Evolutionary conservation across 1,284 basidiomycete species (phyloP), one percentile per base, ranked within the genome.

Genomic region (Malassezia dermatis): DNA sequence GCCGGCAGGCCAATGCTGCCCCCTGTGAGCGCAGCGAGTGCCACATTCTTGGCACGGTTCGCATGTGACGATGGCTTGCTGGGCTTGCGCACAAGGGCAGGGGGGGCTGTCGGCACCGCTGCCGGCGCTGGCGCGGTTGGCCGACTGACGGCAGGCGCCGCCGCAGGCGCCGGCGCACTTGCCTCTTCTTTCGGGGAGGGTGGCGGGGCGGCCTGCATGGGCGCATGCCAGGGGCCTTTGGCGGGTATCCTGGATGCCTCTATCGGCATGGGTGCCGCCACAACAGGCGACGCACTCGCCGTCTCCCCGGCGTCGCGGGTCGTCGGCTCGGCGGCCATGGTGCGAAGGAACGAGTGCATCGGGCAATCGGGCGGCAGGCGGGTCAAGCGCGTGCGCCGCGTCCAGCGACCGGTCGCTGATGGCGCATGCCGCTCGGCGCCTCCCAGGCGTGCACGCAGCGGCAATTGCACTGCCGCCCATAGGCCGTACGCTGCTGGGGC

Each of bases 1-100:
- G 45, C 27, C 0, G 47, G 40, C 15, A 60, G 54, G 26, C 66
- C 66, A 28, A 68, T 68, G n/a, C 58, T 63, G 6, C 66, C 66
- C 4, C 66, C 66, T 4, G 59, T 43, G 19, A 57, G 34, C 8
- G 43, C 44, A 0, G 49, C n/a, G 3, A 57, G 51, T 0, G 55
- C 50, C 17, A 44, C 50, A 13, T 52, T 50, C 27, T 50, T 50
- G 5, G 49, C 43, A 4, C 55, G 55, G 23, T 41, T 41, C 8
- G 53, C 53, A 13, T 50, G 46, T 8, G 47, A 43, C 17, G 49
- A 45, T 3, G 54, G 41, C 17, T 50, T 51, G n/a, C 12, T 46
- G 7, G 48, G 53, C 19, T 49, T 49, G 12, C 24, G 23, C 17
- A 23, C 37, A 39, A 15, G 37, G 7, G 24, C 24, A 26, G 12